Conservation (phyloP, 2,329 filamentous ascomycete genomes). For the Acephala macrosclerotiorum region DNA sequence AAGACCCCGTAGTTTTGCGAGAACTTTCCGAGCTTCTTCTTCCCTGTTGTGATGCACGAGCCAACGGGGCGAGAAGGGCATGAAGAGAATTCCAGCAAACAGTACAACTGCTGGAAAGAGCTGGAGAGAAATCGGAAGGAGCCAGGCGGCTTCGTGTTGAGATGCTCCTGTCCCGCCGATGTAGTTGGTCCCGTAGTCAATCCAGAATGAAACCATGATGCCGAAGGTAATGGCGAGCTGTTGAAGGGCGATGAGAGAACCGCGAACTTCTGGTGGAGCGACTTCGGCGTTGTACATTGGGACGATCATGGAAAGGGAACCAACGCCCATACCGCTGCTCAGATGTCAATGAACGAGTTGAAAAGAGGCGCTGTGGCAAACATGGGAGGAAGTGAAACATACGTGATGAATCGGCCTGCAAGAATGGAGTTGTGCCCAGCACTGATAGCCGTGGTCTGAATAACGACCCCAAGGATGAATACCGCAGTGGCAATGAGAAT, state of each 20-base stretch:
- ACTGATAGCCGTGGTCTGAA: conserved; percentile 69
- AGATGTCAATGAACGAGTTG: conserved; percentile 36
- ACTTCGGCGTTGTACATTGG: conserved; percentile 60
- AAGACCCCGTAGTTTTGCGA: conserved; percentile 70
- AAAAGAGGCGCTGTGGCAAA: neutral
- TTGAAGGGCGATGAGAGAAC: conserved; percentile 69
- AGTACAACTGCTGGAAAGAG: conserved; percentile 71
- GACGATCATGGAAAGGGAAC: conserved; percentile 72
- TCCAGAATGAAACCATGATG: conserved; percentile 65
- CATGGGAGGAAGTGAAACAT: conserved; percentile 32
- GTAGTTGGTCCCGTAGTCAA: conserved; percentile 70
- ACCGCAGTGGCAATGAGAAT: conserved; percentile 71
- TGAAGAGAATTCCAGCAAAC: conserved; percentile 75
- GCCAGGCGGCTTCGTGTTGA: conserved; percentile 76
- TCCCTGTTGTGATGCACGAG: conserved; percentile 75
- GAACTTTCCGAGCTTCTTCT: conserved; percentile 67
- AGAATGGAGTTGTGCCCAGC: conserved; percentile 68
- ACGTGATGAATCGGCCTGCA: conserved; percentile 75
- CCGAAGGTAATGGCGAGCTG: conserved; percentile 68
- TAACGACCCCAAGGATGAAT: conserved; percentile 74
- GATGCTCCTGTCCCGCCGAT: conserved; percentile 66
- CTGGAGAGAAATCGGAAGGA: conserved; percentile 76
- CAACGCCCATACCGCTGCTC: conserved; percentile 67
- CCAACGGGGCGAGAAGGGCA: conserved; percentile 83
- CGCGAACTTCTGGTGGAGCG: conserved; percentile 70